Evolutionary conservation across 345 rosid species (phyloP).

Genomic region (Corchorus capsularis): DNA sequence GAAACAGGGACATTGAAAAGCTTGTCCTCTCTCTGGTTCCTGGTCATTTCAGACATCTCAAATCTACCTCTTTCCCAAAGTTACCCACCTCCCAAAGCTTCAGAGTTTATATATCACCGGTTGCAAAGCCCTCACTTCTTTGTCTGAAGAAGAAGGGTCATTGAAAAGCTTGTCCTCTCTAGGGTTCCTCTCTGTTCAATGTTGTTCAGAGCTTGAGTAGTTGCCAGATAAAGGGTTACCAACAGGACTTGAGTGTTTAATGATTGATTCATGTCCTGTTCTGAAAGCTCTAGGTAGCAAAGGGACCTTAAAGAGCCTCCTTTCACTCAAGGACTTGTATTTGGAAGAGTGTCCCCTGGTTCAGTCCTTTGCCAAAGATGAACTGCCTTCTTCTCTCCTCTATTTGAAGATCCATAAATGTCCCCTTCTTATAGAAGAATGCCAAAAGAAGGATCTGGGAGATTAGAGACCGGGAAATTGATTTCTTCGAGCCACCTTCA

Average conservation of each 20-base stretch:
- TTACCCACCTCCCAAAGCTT: constrained; percentile 28
- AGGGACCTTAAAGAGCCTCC: constrained; percentile 21
- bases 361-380: constrained; percentile 12
- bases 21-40: constrained; percentile 2
- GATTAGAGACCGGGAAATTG: constrained; percentile 22
- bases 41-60: constrained; percentile 11
- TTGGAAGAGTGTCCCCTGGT: constrained; percentile 29
- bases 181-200: constrained; percentile 19
- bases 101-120: constrained; percentile 24
- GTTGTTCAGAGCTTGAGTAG: constrained; percentile 22
- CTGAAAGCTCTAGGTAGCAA: neutral
- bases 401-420: constrained; percentile 27
- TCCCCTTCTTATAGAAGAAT: neutral
- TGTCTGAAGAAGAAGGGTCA: constrained; percentile 25
- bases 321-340: constrained; percentile 26
- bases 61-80: constrained; percentile 18
- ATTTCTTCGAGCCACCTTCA: neutral
- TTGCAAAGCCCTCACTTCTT: constrained; percentile 24
- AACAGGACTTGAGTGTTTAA: constrained; percentile 5
- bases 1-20: constrained; percentile 25
- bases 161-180: constrained; percentile 24
- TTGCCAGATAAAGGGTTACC: constrained; percentile 9
- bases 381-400: neutral
- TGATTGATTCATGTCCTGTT: constrained; percentile 16
- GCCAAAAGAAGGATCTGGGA: constrained; percentile 12